Evolutionary conservation across 73 alveolate species (phyloP).

Genomic region (Paramecium caudatum): DNA sequence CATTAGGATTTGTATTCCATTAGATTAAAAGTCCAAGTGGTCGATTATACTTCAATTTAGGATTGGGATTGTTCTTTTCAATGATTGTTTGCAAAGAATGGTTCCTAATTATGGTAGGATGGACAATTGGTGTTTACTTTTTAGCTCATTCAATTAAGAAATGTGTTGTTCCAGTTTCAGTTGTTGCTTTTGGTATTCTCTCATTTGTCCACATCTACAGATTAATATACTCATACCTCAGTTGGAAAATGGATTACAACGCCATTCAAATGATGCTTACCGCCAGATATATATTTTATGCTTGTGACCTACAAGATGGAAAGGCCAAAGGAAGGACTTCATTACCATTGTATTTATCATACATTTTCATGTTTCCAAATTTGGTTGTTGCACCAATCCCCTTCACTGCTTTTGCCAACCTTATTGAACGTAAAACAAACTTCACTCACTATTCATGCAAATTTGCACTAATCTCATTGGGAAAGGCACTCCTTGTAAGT

Average conservation of each 20-base stretch:
- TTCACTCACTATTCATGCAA: neutral
- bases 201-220: conserved; percentile 60
- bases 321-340: conserved; percentile 2
- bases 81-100: conserved; percentile 31
- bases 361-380: conserved; percentile 57
- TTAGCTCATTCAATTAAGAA: neutral
- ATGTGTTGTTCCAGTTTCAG: conserved; percentile 18
- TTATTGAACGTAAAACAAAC: neutral
- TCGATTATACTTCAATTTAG: conserved; percentile 13
- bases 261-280: conserved; percentile 58
- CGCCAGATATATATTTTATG: conserved; percentile 50
- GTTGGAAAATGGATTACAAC: conserved; percentile 53
- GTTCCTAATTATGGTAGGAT: neutral
- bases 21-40: neutral
- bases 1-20: conserved; percentile 56
- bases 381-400: conserved; percentile 62
- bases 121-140: conserved; percentile 16
- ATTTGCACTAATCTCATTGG: conserved; percentile 5
- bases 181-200: conserved; percentile 18
- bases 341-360: conserved; percentile 37
- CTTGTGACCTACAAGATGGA: conserved; percentile 12
- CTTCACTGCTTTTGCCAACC: neutral
- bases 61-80: conserved; percentile 33
- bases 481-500: conserved; percentile 15
- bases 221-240: conserved; percentile 15